phyloP scores from a whole-genome alignment of 148 eudicot species.

The Dysphania ambrosioides region DNA sequence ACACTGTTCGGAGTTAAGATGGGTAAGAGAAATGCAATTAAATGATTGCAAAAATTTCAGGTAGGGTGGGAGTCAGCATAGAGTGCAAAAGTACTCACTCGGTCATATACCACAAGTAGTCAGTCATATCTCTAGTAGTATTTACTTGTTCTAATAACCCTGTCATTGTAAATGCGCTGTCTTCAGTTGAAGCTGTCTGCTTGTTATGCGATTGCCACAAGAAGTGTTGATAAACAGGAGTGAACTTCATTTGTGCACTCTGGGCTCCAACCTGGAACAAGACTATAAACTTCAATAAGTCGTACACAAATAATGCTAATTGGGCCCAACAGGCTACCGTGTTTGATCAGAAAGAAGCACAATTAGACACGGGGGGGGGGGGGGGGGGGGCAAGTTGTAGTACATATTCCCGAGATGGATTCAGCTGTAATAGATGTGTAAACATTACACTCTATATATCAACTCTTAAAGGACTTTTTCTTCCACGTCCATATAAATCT shows the following conservation, averaged over 20 bases:
- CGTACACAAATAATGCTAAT: neutral
- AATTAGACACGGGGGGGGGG: too few relatives aligned
- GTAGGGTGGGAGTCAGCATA: neutral
- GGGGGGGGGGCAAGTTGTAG: too few relatives aligned
- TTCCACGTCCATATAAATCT: neutral
- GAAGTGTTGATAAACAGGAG: slow-evolving; percentile 42
- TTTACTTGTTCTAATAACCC: slow-evolving; percentile 81
- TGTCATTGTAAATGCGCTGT: slow-evolving; percentile 44
- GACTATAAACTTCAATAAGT: neutral
- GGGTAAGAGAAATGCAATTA: slow-evolving; percentile 7
- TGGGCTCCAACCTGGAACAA: slow-evolving; percentile 45
- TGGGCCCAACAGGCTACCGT: neutral
- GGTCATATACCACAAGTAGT: slow-evolving; percentile 87
- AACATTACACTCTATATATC: neutral
- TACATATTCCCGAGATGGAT: too few relatives aligned
- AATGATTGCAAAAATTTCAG: neutral
- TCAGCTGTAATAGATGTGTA: neutral
- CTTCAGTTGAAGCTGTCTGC: slow-evolving; percentile 51
- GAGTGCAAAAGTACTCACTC: slow-evolving; percentile 50
- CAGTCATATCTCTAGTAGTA: slow-evolving; percentile 66
- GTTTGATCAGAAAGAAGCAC: too few relatives aligned
- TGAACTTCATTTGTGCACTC: slow-evolving; percentile 44
- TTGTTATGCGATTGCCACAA: slow-evolving; percentile 58
- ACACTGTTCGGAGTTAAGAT: slow-evolving; percentile 46
- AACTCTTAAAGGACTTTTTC: neutral